Conservation (phyloP, 139 green algal species). For the Asterochloris erici region DNA sequence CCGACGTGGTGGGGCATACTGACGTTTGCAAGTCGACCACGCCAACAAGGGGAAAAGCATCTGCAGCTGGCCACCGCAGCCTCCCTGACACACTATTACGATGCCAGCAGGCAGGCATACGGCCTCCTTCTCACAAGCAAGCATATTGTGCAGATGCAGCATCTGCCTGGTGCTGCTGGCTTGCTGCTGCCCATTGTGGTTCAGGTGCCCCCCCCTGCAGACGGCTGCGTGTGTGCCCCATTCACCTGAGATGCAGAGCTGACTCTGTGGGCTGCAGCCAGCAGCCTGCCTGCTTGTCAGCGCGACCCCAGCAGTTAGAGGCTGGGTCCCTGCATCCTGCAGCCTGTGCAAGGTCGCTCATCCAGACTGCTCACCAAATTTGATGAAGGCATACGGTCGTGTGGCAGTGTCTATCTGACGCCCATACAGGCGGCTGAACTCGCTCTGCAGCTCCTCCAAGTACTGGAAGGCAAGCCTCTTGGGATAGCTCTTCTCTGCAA, state of each 20-base stretch:
- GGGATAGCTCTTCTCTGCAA: slow-evolving; percentile 89
- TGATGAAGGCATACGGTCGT: slow-evolving; percentile 98
- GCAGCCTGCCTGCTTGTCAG: too few species aligned
- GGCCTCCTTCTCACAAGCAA: not conserved
- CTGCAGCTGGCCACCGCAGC: too few species aligned
- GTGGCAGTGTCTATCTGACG: slow-evolving; percentile 83
- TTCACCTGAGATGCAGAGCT: not conserved
- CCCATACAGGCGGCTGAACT: slow-evolving; percentile 90
- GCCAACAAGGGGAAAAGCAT: not conserved
- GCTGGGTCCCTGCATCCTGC: too few species aligned
- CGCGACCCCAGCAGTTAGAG: too few species aligned
- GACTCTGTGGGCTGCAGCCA: not conserved
- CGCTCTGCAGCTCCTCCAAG: slow-evolving; percentile 91
- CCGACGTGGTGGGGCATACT: not conserved
- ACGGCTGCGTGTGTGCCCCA: too few species aligned
- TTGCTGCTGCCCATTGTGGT: too few species aligned
- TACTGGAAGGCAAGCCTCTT: slow-evolving; percentile 99
- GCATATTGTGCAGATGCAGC: too few species aligned
- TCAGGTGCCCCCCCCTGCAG: too few species aligned
- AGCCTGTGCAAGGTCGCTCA: not conserved
- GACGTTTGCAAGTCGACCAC: too few species aligned
- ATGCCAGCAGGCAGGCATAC: not conserved
- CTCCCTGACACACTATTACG: not conserved
- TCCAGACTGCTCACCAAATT: slow-evolving; percentile 82
- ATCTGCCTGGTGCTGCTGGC: too few species aligned